phyloP scores from a whole-genome alignment of 192 early-diverging fungal species.

The Haplosporangium gracile region DNA sequence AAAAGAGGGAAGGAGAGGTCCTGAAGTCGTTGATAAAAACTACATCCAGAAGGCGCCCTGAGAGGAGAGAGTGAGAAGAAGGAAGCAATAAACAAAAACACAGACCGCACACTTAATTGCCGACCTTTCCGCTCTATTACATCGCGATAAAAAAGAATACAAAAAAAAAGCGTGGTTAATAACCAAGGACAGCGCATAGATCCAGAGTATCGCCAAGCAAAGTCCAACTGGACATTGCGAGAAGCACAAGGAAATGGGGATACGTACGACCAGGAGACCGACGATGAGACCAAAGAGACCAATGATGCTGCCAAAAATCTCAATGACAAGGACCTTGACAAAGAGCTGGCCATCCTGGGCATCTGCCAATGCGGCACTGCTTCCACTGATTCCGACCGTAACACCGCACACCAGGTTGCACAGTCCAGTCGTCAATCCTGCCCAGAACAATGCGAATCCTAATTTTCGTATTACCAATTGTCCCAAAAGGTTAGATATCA shows the following conservation, averaged over 20 bases:
- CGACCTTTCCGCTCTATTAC: neutral
- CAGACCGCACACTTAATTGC: neutral
- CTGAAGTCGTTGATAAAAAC: neutral
- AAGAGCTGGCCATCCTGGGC: slow-evolving; percentile 94
- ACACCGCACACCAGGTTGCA: slow-evolving; percentile 95
- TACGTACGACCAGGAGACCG: slow-evolving; percentile 82
- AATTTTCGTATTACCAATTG: neutral
- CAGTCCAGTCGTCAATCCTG: slow-evolving; percentile 93
- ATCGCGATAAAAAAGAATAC: neutral
- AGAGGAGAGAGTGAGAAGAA: neutral
- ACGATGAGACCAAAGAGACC: slow-evolving; percentile 98
- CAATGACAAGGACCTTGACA: slow-evolving; percentile 97
- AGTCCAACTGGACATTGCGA: neutral
- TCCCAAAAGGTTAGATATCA: neutral
- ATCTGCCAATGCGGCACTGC: slow-evolving; percentile 95
- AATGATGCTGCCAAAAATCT: slow-evolving; percentile 96
- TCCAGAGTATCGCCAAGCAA: neutral
- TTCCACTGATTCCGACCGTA: slow-evolving; percentile 93
- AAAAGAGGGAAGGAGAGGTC: neutral
- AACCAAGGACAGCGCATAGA: neutral
- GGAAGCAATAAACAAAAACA: too few relatives aligned
- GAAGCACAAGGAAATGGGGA: neutral
- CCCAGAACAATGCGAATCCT: slow-evolving; percentile 97
- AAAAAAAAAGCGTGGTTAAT: neutral
- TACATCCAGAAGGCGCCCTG: slow-evolving; percentile 26